A percentile compares a stretch with the other conserved stretches of the same genome.
phyloP scores from a whole-genome alignment of 2,329 filamentous ascomycete genomes.

The Phialocephala sp. region DNA sequence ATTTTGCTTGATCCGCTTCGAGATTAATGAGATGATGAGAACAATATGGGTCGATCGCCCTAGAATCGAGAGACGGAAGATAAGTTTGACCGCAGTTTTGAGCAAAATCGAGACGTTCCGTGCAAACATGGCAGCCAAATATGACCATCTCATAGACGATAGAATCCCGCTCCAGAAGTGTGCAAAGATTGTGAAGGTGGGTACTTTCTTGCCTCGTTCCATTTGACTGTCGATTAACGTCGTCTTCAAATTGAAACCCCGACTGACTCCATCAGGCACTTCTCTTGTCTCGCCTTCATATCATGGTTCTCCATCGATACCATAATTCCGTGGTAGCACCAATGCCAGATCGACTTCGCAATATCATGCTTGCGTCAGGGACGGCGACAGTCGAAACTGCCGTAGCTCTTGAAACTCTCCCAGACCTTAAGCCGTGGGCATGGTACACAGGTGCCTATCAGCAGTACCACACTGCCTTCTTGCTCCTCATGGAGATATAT shows the following conservation, averaged over 20 bases:
- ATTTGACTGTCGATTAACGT: not conserved
- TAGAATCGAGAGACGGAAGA: slow-evolving; percentile 65
- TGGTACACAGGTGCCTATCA: slow-evolving; percentile 77
- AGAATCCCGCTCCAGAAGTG: slow-evolving; percentile 66
- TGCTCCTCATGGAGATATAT: slow-evolving; percentile 72
- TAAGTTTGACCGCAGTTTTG: slow-evolving; percentile 67
- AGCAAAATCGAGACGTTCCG: slow-evolving; percentile 73
- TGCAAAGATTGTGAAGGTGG: slow-evolving; percentile 63
- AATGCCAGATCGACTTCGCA: slow-evolving; percentile 66
- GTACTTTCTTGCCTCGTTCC: not conserved
- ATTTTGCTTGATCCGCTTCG: slow-evolving; percentile 70
- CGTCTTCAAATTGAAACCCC: too few species aligned
- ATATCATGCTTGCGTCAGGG: slow-evolving; percentile 67
- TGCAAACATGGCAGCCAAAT: slow-evolving; percentile 67
- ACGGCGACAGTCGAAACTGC: slow-evolving; percentile 59
- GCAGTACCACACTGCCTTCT: slow-evolving; percentile 73
- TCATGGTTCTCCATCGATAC: slow-evolving; percentile 73
- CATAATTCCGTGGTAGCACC: slow-evolving; percentile 48
- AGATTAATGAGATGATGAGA: slow-evolving; percentile 75
- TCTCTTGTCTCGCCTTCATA: slow-evolving; percentile 65
- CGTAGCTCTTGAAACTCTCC: slow-evolving; percentile 58
- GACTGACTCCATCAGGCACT: slow-evolving; percentile 49
- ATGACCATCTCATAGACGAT: slow-evolving; percentile 66
- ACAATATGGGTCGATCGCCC: slow-evolving; percentile 72
- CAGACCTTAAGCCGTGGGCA: slow-evolving; percentile 61